Evolutionary conservation across 495 filamentous ascomycete species (phyloP), one percentile per base, ranked within the genome.

Genomic region (Aspergillus incahuasiensis): DNA sequence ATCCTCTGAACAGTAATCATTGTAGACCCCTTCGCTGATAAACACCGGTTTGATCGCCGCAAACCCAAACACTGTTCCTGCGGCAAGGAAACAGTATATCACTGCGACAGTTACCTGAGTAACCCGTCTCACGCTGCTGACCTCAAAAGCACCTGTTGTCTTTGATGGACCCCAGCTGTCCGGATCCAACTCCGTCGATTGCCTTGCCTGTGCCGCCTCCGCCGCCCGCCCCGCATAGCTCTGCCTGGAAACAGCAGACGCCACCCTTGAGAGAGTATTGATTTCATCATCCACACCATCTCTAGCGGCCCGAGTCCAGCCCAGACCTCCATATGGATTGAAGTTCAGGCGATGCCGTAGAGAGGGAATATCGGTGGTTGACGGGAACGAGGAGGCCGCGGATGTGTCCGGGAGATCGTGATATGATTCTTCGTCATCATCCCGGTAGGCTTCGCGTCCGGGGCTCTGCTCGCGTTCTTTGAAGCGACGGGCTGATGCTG

Each of bases 1-100:
- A 24, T 83, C 71, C 44, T 65, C 43, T 12, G 80, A 80, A 61
- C 90, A 95, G 2, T 72, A 64, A 34, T 88, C 73, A 41, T 73
- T 70, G 63, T 92, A 95, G 19, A 91, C 88, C 0, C 84, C 85
- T 69, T 92, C 87, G 49, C 74, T 66, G 50, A 92, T 86, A 51
- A 95, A 72, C 3, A 92, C 84, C 1, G 90, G 89, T 63, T 95
- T 95, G 52, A 95, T 69, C 34, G 90, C 90, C 30, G 90, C 90
- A 68, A 89, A 95, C 21, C 69, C 69, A 64, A 95, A 95, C 18
- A 95, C 85, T 39, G 90, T 68, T 9, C 90, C 90, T 9, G 90
- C 87, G 1, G 88, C 81, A 38, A 95, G 78, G 39, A 96, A 82
- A 71, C 90, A 96, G 68, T 90, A 92, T 1, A 91, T 60, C 1